A percentile compares a stretch with the other conserved stretches of the same genome.
Conservation (phyloP, 164 flowering plant species). For the Berberis thunbergii region DNA sequence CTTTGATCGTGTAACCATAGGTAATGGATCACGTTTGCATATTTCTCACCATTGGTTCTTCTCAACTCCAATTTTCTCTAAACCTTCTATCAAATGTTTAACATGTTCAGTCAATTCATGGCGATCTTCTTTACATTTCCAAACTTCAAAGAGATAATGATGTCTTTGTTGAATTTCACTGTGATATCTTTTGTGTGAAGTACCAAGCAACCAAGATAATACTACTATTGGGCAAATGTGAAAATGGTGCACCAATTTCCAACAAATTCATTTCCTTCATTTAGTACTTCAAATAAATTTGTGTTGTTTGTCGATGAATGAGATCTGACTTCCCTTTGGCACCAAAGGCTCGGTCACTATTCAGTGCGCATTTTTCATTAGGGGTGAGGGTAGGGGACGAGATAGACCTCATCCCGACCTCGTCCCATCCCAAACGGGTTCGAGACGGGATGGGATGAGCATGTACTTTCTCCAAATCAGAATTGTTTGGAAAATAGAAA, state of each 20-base stretch:
- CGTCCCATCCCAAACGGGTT: too few species aligned
- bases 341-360: background rate
- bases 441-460: too few species aligned
- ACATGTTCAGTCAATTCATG: background rate
- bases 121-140: background rate
- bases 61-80: background rate
- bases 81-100: background rate
- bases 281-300: too few species aligned
- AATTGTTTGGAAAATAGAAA: too few species aligned
- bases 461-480: too few species aligned
- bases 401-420: too few species aligned
- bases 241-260: background rate
- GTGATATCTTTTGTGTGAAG: background rate
- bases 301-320: background rate
- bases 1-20: background rate
- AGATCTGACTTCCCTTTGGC: background rate
- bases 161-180: background rate
- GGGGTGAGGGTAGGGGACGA: too few species aligned
- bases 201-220: background rate
- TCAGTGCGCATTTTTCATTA: background rate
- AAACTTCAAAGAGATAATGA: background rate
- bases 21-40: background rate
- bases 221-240: background rate
- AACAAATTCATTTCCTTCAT: background rate
- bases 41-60: background rate